phyloP scores from a whole-genome alignment of 129 eudicot genomes.

The Helichrysum umbraculigerum region DNA sequence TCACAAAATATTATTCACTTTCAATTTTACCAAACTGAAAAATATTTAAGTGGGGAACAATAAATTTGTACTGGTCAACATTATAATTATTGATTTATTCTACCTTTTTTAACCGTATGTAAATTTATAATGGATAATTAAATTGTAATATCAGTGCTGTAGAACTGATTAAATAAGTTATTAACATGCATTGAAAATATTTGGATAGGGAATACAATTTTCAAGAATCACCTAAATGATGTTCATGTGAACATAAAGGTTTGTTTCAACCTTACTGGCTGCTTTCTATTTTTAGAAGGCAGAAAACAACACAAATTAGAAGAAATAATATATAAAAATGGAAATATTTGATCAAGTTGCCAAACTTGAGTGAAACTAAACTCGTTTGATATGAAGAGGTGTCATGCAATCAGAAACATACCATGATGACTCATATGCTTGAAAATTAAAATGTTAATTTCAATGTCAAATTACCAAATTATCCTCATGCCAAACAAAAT shows the following conservation, averaged over 20 bases:
- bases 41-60: too few species aligned
- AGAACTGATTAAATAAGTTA: too few species aligned
- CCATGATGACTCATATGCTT: constrained; percentile 34
- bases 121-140: too few species aligned
- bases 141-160: too few species aligned
- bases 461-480: neutral
- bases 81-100: too few species aligned
- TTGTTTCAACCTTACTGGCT: constrained; percentile 16
- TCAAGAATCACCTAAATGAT: too few species aligned
- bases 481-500: neutral
- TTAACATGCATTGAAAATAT: too few species aligned
- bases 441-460: neutral
- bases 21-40: too few species aligned
- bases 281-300: constrained; percentile 1
- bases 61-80: too few species aligned
- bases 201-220: too few species aligned
- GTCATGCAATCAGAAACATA: constrained; percentile 37
- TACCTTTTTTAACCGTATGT: too few species aligned
- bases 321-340: neutral
- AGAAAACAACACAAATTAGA: neutral
- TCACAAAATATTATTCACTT: too few species aligned
- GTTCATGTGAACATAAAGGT: neutral
- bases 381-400: constrained; percentile 27
- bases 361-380: constrained; percentile 17
- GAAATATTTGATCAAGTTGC: constrained; percentile 13